Evolutionary conservation across 2,329 filamentous ascomycete species (phyloP).

Genomic region (Fusarium pseudograminearum): DNA sequence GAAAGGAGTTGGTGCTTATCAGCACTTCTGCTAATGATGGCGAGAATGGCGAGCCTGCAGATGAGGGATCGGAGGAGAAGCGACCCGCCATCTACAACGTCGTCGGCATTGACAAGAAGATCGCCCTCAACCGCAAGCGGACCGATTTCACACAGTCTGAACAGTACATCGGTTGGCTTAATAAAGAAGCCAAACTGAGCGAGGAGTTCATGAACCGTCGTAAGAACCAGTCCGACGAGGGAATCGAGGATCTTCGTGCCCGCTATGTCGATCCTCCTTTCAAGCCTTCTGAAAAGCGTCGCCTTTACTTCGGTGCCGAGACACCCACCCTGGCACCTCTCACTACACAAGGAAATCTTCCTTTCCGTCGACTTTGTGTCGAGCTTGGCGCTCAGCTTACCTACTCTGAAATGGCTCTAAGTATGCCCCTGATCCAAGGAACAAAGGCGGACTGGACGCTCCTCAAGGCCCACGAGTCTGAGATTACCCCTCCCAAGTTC

Average conservation of each 20-base stretch:
- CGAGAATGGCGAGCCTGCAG: conserved; percentile 49
- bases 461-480: conserved; percentile 90
- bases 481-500: conserved; percentile 78
- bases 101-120: conserved; percentile 76
- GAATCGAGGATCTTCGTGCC: conserved; percentile 79
- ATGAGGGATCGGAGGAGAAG: conserved; percentile 61
- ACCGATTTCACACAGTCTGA: conserved; percentile 79
- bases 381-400: conserved; percentile 92
- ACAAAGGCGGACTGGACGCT: conserved; percentile 94
- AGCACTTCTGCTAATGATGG: conserved; percentile 47
- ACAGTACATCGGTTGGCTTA: conserved; percentile 80
- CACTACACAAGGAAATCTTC: conserved; percentile 96
- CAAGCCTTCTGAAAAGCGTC: conserved; percentile 90
- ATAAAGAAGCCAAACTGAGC: conserved; percentile 65
- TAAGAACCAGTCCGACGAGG: conserved; percentile 58
- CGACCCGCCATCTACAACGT: conserved; percentile 80
- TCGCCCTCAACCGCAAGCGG: conserved; percentile 79
- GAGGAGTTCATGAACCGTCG: conserved; percentile 57
- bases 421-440: conserved; percentile 88
- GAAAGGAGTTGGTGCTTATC: conserved; percentile 81
- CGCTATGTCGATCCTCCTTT: conserved; percentile 88
- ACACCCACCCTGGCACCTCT: conserved; percentile 94
- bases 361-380: conserved; percentile 90
- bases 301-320: conserved; percentile 92
- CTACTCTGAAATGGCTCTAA: conserved; percentile 98